Base-by-base conservation (phyloP, 768 basidiomycete genomes). In the Pulveroboletus ravenelii region DNA sequence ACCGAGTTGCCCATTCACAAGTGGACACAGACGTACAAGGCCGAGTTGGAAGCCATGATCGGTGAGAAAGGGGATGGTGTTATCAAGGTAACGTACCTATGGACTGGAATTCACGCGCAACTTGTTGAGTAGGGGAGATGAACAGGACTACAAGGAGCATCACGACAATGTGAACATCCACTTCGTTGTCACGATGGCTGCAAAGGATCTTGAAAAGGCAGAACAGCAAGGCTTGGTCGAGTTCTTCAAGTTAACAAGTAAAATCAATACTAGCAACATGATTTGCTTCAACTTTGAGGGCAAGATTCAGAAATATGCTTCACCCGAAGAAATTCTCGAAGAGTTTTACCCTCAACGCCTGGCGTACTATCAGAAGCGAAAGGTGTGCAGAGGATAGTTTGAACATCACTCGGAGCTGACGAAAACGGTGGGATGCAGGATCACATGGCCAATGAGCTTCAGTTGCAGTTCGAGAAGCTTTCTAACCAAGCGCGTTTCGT, bases 401-500 rank as follows among this genome's bases (percentile, higher is more conserved):
- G 7, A 6, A 27, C n/a, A 13, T 32, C 38, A 36, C 25, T 25
- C 18, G 35, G 2, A 36, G 47, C 20, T 49, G 35, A 43, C 31
- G 32, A 6, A 25, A 14, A 23, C 9, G 15, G 27, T 36, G 38
- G 35, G 13, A 41, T 5, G 34, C 60, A 97, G 93, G 93, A 95
- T 64, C 78, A 78, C 68, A 78, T 94, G 46, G 88, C 92, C 10
- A 80, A 80, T 54, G 88, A 94, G 60, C 75, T 99, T 29, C 87
- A 93, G 60, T 72, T 70, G 38, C 80, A 83, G 36, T 84, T 89
- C 52, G 93, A 97, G 62, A 88, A 81, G 56, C 74, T 97, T 15
- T 84, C 83, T 48, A 98, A 98, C 66, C 96, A 99, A 65, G 95
- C 93, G 12, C 87, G 94, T 18, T 99, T 99, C 70, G 84, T 99